phyloP scores from a whole-genome alignment of 1,284 basidiomycete genomes.

The Cerrena zonata region DNA sequence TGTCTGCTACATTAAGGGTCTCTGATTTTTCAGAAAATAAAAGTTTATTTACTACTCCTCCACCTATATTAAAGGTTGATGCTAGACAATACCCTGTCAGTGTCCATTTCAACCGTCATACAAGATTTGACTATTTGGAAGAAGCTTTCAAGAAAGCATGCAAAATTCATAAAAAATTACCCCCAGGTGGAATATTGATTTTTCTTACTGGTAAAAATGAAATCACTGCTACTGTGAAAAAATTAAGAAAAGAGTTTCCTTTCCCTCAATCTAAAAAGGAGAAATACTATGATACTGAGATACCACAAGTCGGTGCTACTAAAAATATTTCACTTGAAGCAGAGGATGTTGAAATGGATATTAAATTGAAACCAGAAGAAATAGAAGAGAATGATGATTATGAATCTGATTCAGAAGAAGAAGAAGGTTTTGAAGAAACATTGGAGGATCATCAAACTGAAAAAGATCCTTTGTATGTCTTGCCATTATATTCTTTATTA shows the following conservation, averaged over 20 bases:
- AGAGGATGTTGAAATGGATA: too few species aligned
- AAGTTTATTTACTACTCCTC: conserved; percentile 75
- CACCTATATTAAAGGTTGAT: conserved; percentile 85
- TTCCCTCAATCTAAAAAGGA: too few species aligned
- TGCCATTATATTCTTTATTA: conserved; percentile 71
- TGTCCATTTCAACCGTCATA: conserved; percentile 87
- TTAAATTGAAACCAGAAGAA: too few species aligned
- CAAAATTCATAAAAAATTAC: conserved; percentile 72
- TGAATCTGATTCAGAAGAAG: conserved; percentile 52
- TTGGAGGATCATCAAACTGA: neutral
- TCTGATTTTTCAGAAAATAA: conserved; percentile 89
- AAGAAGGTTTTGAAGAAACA: conserved; percentile 42
- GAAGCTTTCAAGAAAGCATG: conserved; percentile 87
- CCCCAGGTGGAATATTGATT: conserved; percentile 66
- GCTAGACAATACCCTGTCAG: conserved; percentile 95
- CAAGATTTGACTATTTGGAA: conserved; percentile 80
- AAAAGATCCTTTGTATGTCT: conserved; percentile 61
- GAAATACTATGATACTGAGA: too few species aligned
- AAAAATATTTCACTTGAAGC: too few species aligned
- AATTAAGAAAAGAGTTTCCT: conserved; percentile 66
- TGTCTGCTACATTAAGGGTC: conserved; percentile 96
- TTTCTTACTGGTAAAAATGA: conserved; percentile 79
- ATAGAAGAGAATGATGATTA: conserved; percentile 46
- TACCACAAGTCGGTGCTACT: too few species aligned
- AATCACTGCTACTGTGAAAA: conserved; percentile 56